Base-by-base conservation (phyloP, 495 filamentous ascomycete genomes). In the Xylaria cubensis region DNA sequence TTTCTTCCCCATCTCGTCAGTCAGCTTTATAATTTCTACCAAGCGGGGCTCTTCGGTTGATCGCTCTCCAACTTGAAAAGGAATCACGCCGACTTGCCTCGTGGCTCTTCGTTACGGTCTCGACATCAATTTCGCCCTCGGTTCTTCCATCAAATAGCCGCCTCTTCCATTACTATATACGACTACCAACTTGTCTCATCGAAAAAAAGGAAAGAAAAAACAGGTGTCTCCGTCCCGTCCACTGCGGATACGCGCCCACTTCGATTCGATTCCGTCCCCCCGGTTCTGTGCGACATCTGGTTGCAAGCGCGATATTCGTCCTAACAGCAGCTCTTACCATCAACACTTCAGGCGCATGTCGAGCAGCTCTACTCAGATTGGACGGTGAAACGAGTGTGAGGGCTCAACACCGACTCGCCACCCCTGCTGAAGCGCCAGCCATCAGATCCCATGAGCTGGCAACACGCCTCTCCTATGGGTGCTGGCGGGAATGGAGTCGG, bases 381-480 rank as follows among this genome's bases (percentile, higher is more conserved):
- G 56, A 75, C 73, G 77, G 77, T 76, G 74, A 79, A 76, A 74
- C 75, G 75, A 74, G 56, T 65, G 73, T 48, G 63, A 76, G 69
- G 69, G 66, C 58, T 24, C 68, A 53, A 42, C 32, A 42, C 73
- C 72, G 70, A 68, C 70, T 44, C 29, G 29, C 8, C 61, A 58
- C 24, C 48, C 64, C 17, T 59, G 10, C 15, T 21, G 17, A 41
- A 51, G 4, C 42, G 21, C 42, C 32, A 10, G 51, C 19, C 19
- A 12, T 21, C 29, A 9, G 12, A 51, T 15, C 64, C 70, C 73
- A 79, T 79, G 77, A 79, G 77, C 56, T 79, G 75, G 75, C 73
- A 74, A 74, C 77, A 79, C 42, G 64, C 69, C 59, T 75, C 77
- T 48, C 48, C 74, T 67, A 79, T 79, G 77, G 77, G 77, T 36